Evolutionary conservation across 2,329 filamentous ascomycete genomes (phyloP).

Genomic region (Cladosporium austrohemisphaericum): DNA sequence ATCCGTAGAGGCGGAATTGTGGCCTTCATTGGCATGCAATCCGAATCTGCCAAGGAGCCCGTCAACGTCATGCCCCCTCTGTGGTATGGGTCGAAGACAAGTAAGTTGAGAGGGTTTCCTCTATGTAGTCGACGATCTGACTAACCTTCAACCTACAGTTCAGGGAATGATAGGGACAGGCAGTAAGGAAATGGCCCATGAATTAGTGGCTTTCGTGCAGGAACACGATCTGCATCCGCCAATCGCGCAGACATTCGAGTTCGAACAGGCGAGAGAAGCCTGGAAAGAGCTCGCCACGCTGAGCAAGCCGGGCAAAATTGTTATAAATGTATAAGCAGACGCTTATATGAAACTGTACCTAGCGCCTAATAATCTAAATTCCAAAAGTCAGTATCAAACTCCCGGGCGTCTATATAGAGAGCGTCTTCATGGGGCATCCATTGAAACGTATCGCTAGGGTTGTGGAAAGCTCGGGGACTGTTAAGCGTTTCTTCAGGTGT

Average conservation of each 20-base stretch:
- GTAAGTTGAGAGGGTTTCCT: too few relatives aligned
- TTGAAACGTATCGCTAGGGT: too few relatives aligned
- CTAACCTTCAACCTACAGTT: constrained; percentile 4
- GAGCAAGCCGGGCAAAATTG: constrained; percentile 33
- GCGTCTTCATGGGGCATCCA: too few relatives aligned
- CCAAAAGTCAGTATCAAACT: too few relatives aligned
- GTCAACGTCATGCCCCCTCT: constrained; percentile 22
- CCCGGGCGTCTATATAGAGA: too few relatives aligned
- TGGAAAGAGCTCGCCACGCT: constrained; percentile 30
- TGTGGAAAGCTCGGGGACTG: too few relatives aligned
- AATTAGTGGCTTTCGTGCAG: constrained; percentile 38
- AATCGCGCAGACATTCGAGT: constrained; percentile 36
- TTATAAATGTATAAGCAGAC: constrained; percentile 22
- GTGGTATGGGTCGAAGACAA: constrained; percentile 22
- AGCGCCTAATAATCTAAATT: too few relatives aligned
- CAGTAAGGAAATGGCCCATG: constrained; percentile 43
- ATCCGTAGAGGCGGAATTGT: constrained; percentile 37
- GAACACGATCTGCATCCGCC: constrained; percentile 38
- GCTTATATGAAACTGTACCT: too few relatives aligned
- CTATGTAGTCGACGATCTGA: too few relatives aligned
- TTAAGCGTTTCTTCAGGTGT: too few relatives aligned
- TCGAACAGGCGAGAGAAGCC: constrained; percentile 30
- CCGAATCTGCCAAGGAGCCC: constrained; percentile 9
- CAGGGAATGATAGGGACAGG: constrained; percentile 22
- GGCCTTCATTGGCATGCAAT: constrained; percentile 30